Evolutionary conservation across 192 early-diverging fungal genomes (phyloP), one percentile per base, ranked within the genome.

Genomic region (Backusella morwellensis): DNA sequence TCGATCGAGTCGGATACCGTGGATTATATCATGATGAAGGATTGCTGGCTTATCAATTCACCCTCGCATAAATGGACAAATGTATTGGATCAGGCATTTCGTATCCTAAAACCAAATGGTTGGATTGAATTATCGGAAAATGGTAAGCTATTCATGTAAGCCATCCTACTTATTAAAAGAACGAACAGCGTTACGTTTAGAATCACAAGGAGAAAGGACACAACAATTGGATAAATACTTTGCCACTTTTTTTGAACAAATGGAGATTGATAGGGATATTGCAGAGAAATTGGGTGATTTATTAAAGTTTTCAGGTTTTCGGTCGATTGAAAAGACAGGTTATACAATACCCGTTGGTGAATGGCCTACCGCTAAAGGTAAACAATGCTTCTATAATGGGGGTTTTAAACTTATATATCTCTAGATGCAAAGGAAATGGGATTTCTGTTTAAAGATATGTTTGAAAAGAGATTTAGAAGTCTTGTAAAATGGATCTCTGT

Each of bases 61-160:
- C 73, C 76, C 9, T 41, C 32, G 7, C 32, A 69, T 21, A 54
- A 77, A 44, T 81, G 80, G 80, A 19, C n/a, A 17, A 54, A 47
- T 42, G 44, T 78, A 34, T 66, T 81, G 6, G 36, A 78, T 29
- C 66, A 81, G 47, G 66, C 66, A 1, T 77, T 77, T 73, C 36
- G 80, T 19, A 63, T 81, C 11, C 29, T 81, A n/a, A 74, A 77
- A 50, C 76, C 76, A 8, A 76, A 73, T 54, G 80, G 80, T 21
- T 78, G 68, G 73, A 50, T 81, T 6, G 80, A 81, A 70, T 40
- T 75, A 3, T 66, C 54, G 11, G 80, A 81, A 75, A 70, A 56
- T 42, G 68, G 74, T 80, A 26, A 32, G 2, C 32, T 32, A 32
- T 32, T 32, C 32, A 32, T 32, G 32, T 3, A 32, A 32, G 32